Conservation (phyloP, 192 early-diverging fungal genomes). For the Coemansia aciculifera region DNA sequence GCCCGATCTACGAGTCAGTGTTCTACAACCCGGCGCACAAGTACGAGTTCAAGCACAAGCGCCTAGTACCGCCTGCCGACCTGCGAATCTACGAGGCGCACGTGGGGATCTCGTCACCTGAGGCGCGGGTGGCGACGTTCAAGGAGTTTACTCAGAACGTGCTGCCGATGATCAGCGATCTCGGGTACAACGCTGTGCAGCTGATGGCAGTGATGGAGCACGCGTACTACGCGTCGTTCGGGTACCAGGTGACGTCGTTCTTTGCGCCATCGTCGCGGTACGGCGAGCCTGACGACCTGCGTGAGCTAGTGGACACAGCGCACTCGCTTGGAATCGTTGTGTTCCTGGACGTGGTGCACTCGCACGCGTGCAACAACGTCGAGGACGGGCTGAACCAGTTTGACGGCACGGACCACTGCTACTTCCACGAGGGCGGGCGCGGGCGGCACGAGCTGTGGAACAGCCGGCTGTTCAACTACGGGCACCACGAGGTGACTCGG, state of each 20-base stretch:
- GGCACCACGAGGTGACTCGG: slow-evolving; percentile 84
- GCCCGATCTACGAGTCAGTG: slow-evolving; percentile 84
- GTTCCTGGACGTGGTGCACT: slow-evolving; percentile 93
- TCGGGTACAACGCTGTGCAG: slow-evolving; percentile 83
- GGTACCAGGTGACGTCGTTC: slow-evolving; percentile 97
- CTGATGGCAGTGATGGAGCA: slow-evolving; percentile 98
- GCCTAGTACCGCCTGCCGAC: slow-evolving; percentile 63
- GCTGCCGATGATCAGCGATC: slow-evolving; percentile 79
- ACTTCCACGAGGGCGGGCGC: slow-evolving; percentile 86
- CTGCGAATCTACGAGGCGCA: slow-evolving; percentile 94
- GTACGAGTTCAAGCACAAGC: slow-evolving; percentile 78
- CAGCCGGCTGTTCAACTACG: slow-evolving; percentile 92
- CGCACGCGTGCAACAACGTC: slow-evolving; percentile 94
- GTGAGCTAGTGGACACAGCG: slow-evolving; percentile 87
- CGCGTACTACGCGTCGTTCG: slow-evolving; percentile 97
- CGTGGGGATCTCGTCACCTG: slow-evolving; percentile 90
- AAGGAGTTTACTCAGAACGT: slow-evolving; percentile 86
- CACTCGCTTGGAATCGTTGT: slow-evolving; percentile 87
- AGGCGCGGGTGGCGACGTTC: slow-evolving; percentile 80
- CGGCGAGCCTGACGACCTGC: slow-evolving; percentile 92
- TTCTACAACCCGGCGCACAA: slow-evolving; percentile 89
- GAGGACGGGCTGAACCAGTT: slow-evolving; percentile 93
- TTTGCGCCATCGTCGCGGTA: slow-evolving; percentile 92
- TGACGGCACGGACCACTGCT: slow-evolving; percentile 95
- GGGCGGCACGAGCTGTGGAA: slow-evolving; percentile 96